Percentiles rank a stretch among this genome's conserved stretches.
These are phyloP conservation scores for Lycium barbarum DNA, from an alignment of 257 asterid genomes.

Conservation along the genomic window DNA sequence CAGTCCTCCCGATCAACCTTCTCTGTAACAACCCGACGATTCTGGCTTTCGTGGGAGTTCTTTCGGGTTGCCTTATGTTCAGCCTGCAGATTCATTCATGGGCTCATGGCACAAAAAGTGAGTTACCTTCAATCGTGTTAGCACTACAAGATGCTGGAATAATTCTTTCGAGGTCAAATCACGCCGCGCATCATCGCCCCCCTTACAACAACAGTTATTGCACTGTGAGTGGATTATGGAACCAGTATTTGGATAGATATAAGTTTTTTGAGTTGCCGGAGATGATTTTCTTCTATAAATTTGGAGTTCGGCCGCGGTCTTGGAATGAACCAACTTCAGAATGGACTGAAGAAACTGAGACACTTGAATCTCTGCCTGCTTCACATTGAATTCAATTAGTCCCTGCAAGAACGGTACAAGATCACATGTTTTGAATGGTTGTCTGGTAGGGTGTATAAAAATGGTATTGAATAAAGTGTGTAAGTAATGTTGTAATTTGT, in stretches of 20 bases:
- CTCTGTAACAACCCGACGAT: constrained; percentile 51
- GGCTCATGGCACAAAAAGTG: constrained; percentile 77
- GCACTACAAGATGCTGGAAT: too few species aligned
- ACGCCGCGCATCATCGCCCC: constrained; percentile 76
- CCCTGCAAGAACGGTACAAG: too few species aligned
- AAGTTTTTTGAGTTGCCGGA: constrained; percentile 69
- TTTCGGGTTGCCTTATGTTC: constrained; percentile 76
- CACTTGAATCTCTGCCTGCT: too few species aligned
- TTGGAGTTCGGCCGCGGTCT: constrained; percentile 75
- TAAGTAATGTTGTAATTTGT: too few species aligned
- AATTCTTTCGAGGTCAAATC: too few species aligned
- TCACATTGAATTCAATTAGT: not conserved
- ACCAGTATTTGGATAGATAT: constrained; percentile 50
- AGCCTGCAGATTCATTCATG: constrained; percentile 88
- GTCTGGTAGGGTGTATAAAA: too few species aligned
- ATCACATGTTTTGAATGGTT: not conserved
- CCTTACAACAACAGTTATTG: constrained; percentile 85
- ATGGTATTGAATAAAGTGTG: too few species aligned
- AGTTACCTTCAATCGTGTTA: constrained; percentile 68
- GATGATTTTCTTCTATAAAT: constrained; percentile 61
- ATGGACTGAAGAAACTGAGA: too few species aligned
- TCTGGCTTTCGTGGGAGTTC: too few species aligned
- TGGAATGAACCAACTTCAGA: constrained; percentile 74
- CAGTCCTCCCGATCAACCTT: constrained; percentile 57
- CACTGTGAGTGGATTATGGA: constrained; percentile 88